phyloP scores from a whole-genome alignment of 306 rosid genomes.

The Fragaria vesca region DNA sequence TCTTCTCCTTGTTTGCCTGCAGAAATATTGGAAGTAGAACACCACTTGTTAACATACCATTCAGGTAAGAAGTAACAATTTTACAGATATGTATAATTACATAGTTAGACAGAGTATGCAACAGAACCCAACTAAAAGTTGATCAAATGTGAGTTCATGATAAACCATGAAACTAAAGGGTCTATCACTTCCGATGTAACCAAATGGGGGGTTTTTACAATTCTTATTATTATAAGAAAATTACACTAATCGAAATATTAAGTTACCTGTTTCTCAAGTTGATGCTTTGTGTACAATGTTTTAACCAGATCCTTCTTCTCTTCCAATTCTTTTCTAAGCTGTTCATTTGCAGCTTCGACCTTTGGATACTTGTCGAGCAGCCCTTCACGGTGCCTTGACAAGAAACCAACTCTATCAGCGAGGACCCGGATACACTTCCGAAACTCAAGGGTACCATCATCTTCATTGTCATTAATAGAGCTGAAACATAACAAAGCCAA shows the following conservation, averaged over 20 bases:
- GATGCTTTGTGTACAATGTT: constrained; percentile 82
- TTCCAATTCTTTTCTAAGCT: constrained; percentile 78
- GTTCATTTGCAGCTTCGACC: constrained; percentile 73
- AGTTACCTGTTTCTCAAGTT: constrained; percentile 90
- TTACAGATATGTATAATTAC: neutral
- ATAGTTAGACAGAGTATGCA: neutral
- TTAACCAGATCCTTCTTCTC: constrained; percentile 79
- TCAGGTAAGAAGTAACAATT: neutral
- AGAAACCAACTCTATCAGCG: constrained; percentile 70
- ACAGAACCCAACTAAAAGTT: neutral
- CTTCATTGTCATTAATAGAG: constrained; percentile 74
- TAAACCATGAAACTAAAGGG: neutral
- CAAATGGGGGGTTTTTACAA: neutral
- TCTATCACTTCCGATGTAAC: neutral
- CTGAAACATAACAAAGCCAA: constrained; percentile 48
- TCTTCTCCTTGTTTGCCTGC: constrained; percentile 98
- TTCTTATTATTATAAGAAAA: neutral
- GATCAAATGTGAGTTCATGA: neutral
- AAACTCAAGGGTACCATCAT: constrained; percentile 77
- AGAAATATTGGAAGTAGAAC: constrained; percentile 27
- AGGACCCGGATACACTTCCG: constrained; percentile 70
- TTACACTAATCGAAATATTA: neutral
- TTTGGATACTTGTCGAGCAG: constrained; percentile 69
- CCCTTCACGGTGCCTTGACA: constrained; percentile 78
- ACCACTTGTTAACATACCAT: neutral